These are phyloP conservation scores for Ambrosiella xylebori DNA, from an alignment of 2,329 filamentous ascomycete species.

Conservation along the genomic window DNA sequence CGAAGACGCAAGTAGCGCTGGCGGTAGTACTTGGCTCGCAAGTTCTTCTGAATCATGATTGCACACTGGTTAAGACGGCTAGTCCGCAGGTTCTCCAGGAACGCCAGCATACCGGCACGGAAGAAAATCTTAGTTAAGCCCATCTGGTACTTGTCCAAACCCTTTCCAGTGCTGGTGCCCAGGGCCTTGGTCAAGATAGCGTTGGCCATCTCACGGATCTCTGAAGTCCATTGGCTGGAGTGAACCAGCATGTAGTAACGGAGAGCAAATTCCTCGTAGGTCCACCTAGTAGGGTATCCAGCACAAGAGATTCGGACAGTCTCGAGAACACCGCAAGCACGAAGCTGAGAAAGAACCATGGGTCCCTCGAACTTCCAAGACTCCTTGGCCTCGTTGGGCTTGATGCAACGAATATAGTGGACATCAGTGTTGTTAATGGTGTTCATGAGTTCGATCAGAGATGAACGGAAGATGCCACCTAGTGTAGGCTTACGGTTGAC, in stretches of 20 bases:
- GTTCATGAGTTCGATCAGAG: conserved; percentile 90
- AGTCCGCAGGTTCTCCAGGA: conserved; percentile 86
- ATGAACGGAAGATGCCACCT: conserved; percentile 96
- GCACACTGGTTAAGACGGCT: conserved; percentile 82
- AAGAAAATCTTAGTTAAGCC: conserved; percentile 99
- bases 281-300: conserved; percentile 95
- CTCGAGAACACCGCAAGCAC: conserved; percentile 96
- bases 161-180: conserved; percentile 55
- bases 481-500: conserved; percentile 93
- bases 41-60: conserved; percentile 97
- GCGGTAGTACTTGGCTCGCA: conserved; percentile 88
- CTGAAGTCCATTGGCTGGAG: conserved; percentile 76
- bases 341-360: conserved; percentile 93
- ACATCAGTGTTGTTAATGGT: conserved; percentile 98
- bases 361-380: conserved; percentile 97
- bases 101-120: conserved; percentile 95
- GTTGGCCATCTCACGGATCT: conserved; percentile 88
- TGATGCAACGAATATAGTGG: conserved; percentile 98
- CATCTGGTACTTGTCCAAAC: conserved; percentile 87
- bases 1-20: conserved; percentile 78
- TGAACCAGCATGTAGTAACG: conserved; percentile 97
- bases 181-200: conserved; percentile 79
- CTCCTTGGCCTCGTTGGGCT: conserved; percentile 92
- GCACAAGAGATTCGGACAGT: conserved; percentile 95
- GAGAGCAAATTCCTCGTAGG: conserved; percentile 93